Evolutionary conservation across 2,329 filamentous ascomycete species (phyloP), one percentile per base, ranked within the genome.

Genomic region (Sporothrix protearum): DNA sequence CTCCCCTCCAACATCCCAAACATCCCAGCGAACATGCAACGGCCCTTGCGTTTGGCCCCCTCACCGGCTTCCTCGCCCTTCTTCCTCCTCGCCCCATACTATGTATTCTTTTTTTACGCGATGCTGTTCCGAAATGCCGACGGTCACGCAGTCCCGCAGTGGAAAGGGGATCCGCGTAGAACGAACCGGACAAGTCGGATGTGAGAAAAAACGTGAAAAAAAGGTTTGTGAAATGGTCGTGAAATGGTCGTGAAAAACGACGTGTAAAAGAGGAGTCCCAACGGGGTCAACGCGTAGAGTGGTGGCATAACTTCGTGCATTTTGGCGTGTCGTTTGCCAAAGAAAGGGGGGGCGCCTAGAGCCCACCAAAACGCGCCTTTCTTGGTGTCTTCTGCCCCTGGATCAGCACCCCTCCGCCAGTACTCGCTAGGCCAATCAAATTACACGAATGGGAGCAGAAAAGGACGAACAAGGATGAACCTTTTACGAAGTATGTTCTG

Each of bases 211-310:
- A n/a, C n/a, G n/a, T n/a, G 47, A 9, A 42, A 42, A 47, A 47
- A 47, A 19, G 3, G 42, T 47, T 47, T 6, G 42, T 47, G 42
- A 47, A 19, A 47, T 47, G 14, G 42, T 47, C 49, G 49, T 25
- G 49, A 28, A 22, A n/a, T 22, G 25, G 22, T 22, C n/a, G n/a
- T 22, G 22, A 25, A 53, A 51, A 51, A 51, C n/a, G n/a, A 51
- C 19, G 47, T 22, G 22, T 22, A 47, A 64, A 19, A 47, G 25
- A 42, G 47, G 42, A 33, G 16, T 14, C n/a, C 28, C 25, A 59
- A 19, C 25, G 53, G 25, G 25, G 49, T 4, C 49, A 66, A 66
- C 63, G 63, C 63, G 63, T 66, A 66, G 49, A 66, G 63, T 66
- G 63, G 42, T 16, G 4, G 14, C 33, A 36, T 59, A n/a, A n/a